Percentiles rank a stretch among this genome's conserved stretches.
Conservation (phyloP, 768 basidiomycete genomes). For the Filobasidium floriforme region DNA sequence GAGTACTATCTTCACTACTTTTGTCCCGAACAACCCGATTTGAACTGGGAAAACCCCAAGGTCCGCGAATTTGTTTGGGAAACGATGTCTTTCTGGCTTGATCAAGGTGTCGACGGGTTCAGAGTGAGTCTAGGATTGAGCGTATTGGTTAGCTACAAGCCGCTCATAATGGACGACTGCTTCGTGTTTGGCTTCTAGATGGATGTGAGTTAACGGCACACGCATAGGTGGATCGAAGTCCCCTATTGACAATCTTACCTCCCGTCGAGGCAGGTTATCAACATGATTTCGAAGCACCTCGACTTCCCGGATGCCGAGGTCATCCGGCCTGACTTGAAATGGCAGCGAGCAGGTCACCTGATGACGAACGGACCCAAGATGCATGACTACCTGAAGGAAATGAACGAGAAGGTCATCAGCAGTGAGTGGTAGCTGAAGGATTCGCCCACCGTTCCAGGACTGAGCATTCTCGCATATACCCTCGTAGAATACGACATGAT, state of each 20-base stretch:
- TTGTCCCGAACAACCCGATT: constrained; percentile 57
- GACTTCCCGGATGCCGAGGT: constrained; percentile 64
- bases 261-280: constrained; percentile 61
- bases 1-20: constrained; percentile 18
- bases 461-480: too few species aligned
- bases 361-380: constrained; percentile 61
- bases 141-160: too few species aligned
- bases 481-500: constrained; percentile 1
- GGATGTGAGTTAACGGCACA: constrained; percentile 4
- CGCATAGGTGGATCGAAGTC: too few species aligned
- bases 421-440: constrained; percentile 36
- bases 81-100: constrained; percentile 65
- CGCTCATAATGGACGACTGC: too few species aligned
- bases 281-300: constrained; percentile 58
- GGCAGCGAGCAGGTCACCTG: constrained; percentile 54
- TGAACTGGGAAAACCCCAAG: constrained; percentile 67
- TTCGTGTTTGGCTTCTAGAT: too few species aligned
- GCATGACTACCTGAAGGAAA: constrained; percentile 62
- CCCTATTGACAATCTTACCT: too few species aligned
- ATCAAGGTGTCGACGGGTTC: constrained; percentile 68
- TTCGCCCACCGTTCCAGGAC: not conserved
- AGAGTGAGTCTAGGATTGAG: constrained; percentile 48
- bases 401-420: constrained; percentile 61
- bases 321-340: constrained; percentile 50
- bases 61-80: constrained; percentile 51